A percentile compares a stretch with the other conserved stretches of the same genome.
These are phyloP conservation scores for Elsinoe batatas DNA, from an alignment of 2,329 filamentous ascomycete genomes.

Conservation along the genomic window DNA sequence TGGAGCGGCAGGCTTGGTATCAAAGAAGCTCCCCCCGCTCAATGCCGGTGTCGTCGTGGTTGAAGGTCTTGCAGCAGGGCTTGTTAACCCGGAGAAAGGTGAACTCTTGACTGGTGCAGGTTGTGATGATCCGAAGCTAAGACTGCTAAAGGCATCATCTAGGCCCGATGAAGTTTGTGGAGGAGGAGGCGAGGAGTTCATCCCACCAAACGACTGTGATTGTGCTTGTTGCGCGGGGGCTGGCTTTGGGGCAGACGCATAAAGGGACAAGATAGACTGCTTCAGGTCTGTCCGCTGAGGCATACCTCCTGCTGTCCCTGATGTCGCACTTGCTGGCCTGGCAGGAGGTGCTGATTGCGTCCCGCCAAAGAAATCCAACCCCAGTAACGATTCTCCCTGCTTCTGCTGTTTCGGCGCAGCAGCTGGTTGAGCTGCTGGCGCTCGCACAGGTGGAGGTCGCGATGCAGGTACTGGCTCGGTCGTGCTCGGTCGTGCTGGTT, in stretches of 20 bases:
- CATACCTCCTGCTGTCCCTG: constrained; percentile 46
- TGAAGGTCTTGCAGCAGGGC: constrained; percentile 42
- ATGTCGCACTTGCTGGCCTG: constrained; percentile 71
- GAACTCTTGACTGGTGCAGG: constrained; percentile 44
- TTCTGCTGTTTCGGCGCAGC: constrained; percentile 51
- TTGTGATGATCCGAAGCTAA: constrained; percentile 48
- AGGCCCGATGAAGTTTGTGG: constrained; percentile 52
- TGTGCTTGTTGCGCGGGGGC: constrained; percentile 45
- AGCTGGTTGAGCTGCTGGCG: constrained; percentile 17
- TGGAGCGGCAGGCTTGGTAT: constrained; percentile 44
- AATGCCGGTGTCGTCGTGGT: constrained; percentile 28
- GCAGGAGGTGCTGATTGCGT: constrained; percentile 56
- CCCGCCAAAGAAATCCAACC: constrained; percentile 82
- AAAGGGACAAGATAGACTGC: constrained; percentile 92
- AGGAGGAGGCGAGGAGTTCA: constrained; percentile 32
- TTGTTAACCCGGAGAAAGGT: constrained; percentile 55
- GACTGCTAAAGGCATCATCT: constrained; percentile 66
- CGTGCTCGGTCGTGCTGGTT: constrained; percentile 58
- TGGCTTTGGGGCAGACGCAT: constrained; percentile 74
- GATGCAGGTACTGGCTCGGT: constrained; percentile 62
- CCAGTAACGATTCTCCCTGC: constrained; percentile 74
- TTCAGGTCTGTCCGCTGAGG: constrained; percentile 87
- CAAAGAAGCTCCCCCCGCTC: constrained; percentile 75
- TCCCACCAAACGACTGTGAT: constrained; percentile 15
- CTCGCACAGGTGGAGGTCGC: constrained; percentile 39